Evolutionary conservation across 768 basidiomycete genomes (phyloP).

Genomic region (Trametes cingulata): DNA sequence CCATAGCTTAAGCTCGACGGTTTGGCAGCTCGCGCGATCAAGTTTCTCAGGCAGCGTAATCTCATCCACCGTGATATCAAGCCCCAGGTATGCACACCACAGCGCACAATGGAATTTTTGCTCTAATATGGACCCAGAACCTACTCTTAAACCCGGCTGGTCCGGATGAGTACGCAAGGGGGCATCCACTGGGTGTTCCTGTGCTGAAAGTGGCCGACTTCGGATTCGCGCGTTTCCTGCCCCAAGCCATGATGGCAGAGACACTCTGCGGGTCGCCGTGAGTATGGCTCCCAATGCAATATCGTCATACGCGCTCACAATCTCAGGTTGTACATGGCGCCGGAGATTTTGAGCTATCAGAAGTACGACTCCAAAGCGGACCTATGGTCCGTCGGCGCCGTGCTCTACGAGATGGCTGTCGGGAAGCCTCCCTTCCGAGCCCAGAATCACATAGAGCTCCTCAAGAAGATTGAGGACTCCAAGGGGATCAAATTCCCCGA

Average conservation of each 20-base stretch:
- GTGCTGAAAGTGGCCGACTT: slow-evolving; percentile 98
- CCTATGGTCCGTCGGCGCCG: slow-evolving; percentile 97
- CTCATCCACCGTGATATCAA: slow-evolving; percentile 98
- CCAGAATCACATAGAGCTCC: slow-evolving; percentile 91
- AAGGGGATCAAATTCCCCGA: slow-evolving; percentile 94
- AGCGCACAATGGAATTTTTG: neutral
- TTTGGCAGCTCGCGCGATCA: slow-evolving; percentile 81
- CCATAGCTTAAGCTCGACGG: neutral
- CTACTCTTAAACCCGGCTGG: slow-evolving; percentile 84
- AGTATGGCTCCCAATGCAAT: slow-evolving; percentile 35
- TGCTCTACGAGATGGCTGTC: slow-evolving; percentile 93
- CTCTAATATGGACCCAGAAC: slow-evolving; percentile 55
- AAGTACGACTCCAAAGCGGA: slow-evolving; percentile 98
- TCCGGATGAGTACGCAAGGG: slow-evolving; percentile 75
- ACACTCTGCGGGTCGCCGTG: slow-evolving; percentile 97
- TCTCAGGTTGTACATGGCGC: slow-evolving; percentile 93
- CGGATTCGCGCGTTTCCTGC: slow-evolving; percentile 92
- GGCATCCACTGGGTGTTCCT: slow-evolving; percentile 91
- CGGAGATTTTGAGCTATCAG: slow-evolving; percentile 94
- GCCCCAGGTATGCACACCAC: slow-evolving; percentile 63
- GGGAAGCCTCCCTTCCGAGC: slow-evolving; percentile 95
- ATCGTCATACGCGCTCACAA: neutral
- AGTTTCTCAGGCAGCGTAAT: slow-evolving; percentile 85
- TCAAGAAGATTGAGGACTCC: slow-evolving; percentile 90
- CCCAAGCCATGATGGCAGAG: slow-evolving; percentile 93